Evolutionary conservation across 1,284 basidiomycete species (phyloP).

Genomic region (Sanguinoderma infundibulare): DNA sequence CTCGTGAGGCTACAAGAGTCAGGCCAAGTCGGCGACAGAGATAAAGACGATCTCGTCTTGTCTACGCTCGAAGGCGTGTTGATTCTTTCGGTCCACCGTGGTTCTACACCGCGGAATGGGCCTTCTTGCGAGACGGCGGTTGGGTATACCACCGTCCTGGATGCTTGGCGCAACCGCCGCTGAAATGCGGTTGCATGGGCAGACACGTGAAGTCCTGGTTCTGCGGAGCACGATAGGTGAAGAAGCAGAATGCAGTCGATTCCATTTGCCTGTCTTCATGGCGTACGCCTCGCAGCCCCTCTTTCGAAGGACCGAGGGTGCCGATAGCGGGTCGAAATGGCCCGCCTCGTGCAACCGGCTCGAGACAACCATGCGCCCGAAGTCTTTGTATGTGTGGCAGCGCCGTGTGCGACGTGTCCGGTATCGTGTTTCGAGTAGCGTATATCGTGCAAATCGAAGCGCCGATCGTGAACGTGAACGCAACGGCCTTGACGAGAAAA

Average conservation of each 20-base stretch:
- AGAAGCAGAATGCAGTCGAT: slow-evolving; percentile 7
- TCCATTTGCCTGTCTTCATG: slow-evolving; percentile 31
- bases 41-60: slow-evolving; percentile 2
- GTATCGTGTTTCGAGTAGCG: slow-evolving; percentile 6
- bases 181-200: not conserved
- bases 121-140: not conserved
- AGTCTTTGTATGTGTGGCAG: slow-evolving; percentile 11
- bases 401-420: slow-evolving; percentile 5
- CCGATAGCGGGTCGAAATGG: slow-evolving; percentile 21
- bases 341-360: slow-evolving; percentile 28
- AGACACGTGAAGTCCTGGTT: slow-evolving; percentile 1
- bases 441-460: not conserved
- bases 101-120: not conserved
- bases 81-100: not conserved
- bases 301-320: slow-evolving; percentile 19
- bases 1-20: slow-evolving; percentile 23
- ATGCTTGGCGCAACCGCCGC: not conserved
- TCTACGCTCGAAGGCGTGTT: not conserved
- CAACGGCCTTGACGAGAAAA: not conserved
- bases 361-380: slow-evolving; percentile 25
- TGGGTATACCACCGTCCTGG: not conserved
- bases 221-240: slow-evolving; percentile 7
- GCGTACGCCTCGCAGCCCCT: slow-evolving; percentile 30
- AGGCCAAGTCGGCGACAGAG: slow-evolving; percentile 15
- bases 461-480: not conserved